phyloP scores from a whole-genome alignment of 768 basidiomycete species.

The Suillus variegatus region DNA sequence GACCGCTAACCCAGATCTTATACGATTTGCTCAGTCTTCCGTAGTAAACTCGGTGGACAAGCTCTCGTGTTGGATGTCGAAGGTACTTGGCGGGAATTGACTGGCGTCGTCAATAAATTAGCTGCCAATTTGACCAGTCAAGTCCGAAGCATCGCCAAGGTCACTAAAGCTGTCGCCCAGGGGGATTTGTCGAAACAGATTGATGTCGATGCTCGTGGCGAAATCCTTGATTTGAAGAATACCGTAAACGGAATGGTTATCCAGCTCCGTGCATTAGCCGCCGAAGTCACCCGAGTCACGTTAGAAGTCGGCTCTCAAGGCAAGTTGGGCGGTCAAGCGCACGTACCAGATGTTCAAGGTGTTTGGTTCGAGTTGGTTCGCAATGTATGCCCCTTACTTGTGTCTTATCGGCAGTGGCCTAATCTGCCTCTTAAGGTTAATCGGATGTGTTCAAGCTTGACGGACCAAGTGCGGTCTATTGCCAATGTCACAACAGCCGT shows the following conservation, averaged over 20 bases:
- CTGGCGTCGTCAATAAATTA: constrained; percentile 80
- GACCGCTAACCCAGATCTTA: constrained; percentile 31
- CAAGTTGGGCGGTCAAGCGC: constrained; percentile 85
- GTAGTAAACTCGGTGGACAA: constrained; percentile 79
- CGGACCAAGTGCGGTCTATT: constrained; percentile 81
- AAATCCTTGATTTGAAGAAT: constrained; percentile 81
- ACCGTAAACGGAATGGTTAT: constrained; percentile 57
- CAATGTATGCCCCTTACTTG: constrained; percentile 49
- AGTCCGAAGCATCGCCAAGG: constrained; percentile 58
- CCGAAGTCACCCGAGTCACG: constrained; percentile 83
- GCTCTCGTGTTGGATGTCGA: constrained; percentile 86
- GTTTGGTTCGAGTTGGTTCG: constrained; percentile 84
- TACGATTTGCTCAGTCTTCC: constrained; percentile 25
- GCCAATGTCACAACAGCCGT: constrained; percentile 88
- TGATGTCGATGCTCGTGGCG: constrained; percentile 87
- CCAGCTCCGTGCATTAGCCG: constrained; percentile 62
- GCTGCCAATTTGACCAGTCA: constrained; percentile 73
- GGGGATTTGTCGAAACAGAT: constrained; percentile 91
- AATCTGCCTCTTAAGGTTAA: constrained; percentile 51
- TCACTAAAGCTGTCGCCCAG: constrained; percentile 77
- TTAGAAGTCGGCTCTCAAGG: constrained; percentile 88
- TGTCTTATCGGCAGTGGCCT: neutral
- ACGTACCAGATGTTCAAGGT: constrained; percentile 89
- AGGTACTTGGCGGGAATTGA: constrained; percentile 87
- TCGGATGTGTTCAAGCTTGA: constrained; percentile 79